Percentiles rank a stretch among this genome's conserved stretches.
Evolutionary conservation across 345 rosid species (phyloP).

Genomic region (Lenwebbia sp.): DNA sequence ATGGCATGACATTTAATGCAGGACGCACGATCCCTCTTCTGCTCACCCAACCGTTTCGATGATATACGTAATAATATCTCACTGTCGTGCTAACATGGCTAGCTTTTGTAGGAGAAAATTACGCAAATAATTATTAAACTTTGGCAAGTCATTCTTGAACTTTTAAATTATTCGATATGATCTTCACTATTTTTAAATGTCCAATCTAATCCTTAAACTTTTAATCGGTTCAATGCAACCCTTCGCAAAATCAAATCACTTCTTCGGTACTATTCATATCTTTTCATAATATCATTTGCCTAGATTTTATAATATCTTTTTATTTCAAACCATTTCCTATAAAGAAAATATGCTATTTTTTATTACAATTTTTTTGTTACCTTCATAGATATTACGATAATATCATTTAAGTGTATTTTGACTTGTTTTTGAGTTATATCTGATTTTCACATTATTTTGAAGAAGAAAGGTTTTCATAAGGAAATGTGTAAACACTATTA

Average conservation of each 20-base stretch:
- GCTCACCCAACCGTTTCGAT: background rate
- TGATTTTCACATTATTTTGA: background rate
- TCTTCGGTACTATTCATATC: background rate
- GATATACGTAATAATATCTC: background rate
- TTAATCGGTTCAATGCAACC: rapidly evolving
- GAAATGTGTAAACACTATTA: background rate
- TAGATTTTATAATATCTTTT: background rate
- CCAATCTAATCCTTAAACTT: rapidly evolving
- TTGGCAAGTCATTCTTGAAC: background rate
- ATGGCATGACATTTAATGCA: background rate
- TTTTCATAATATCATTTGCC: background rate
- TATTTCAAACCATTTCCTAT: background rate
- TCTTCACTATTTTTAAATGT: background rate
- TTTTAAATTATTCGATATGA: background rate
- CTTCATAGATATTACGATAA: background rate
- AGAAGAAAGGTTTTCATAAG: background rate
- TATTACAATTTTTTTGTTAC: background rate
- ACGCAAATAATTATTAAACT: background rate
- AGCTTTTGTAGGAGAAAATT: rapidly evolving
- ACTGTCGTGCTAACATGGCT: background rate
- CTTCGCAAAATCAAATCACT: background rate
- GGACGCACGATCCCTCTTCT: background rate
- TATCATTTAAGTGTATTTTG: background rate
- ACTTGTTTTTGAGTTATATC: background rate
- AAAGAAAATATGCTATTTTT: background rate